Base-by-base conservation (phyloP, 352 stramenopile species). In the Phytopythium vexans region DNA sequence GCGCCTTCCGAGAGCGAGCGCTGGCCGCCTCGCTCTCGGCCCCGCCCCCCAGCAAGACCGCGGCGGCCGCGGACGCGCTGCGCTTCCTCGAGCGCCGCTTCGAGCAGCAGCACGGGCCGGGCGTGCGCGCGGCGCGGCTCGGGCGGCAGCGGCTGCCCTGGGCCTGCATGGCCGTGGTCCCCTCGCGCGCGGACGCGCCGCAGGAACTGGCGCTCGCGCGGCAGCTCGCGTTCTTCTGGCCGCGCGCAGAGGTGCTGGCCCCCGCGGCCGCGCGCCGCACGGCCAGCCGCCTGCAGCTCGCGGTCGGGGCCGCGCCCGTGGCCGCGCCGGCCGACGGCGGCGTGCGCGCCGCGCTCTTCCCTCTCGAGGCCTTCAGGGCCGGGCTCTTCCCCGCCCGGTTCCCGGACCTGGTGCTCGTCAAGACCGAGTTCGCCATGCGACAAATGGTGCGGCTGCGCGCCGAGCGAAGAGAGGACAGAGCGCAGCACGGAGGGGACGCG, bases 401-500 rank as follows among this genome's bases (percentile, higher is more conserved):
- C 34, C 79, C 77, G 3, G 79, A 89, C 47, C 53, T 89, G 27
- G 58, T 89, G 43, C 58, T 89, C 11, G 79, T 86, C 41, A 78
- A 88, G 54, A 80, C 74, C 3, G 72, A 87, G 51, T 86, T 79
- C 57, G 74, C 76, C 31, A 51, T 89, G 21, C 58, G 72, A 39
- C 69, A 78, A 46, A 61, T 89, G 58, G 47, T 86, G 2, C 64
- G 72, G 6, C 80, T 74, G 46, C 72, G 79, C 14, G 72, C 86
- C 14, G 72, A 80, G 31, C 66, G 66, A 35, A 67, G 77, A 36
- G 75, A 88, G 52, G 63, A 79, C 46, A 58, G 62, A 9, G 64
- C 76, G 27, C 64, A 81, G 14, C 62, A 60, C 60, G 63, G 63
- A 34, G 37, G 65, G 52, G 37, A 56, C 37, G 54, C 66, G 8